A percentile compares a stretch with the other conserved stretches of the same genome.
Evolutionary conservation across 768 basidiomycete genomes (phyloP).

Genomic region (Mycena maculata): DNA sequence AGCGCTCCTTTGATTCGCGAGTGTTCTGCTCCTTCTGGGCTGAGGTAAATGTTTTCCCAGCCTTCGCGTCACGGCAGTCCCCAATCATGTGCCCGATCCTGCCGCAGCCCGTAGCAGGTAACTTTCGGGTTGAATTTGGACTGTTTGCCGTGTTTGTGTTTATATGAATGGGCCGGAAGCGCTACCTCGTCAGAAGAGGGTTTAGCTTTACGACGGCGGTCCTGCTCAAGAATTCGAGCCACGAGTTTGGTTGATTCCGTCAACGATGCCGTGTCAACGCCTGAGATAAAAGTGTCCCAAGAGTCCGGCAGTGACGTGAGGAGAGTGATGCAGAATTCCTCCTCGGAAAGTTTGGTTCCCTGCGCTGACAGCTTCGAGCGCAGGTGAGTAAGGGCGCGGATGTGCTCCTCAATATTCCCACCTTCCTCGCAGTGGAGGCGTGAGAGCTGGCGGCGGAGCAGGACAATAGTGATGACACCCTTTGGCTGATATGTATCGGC

Average conservation of each 20-base stretch:
- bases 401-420: conserved; percentile 43
- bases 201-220: conserved; percentile 25
- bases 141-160: conserved; percentile 5
- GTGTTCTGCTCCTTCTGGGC: conserved; percentile 18
- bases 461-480: conserved; percentile 10
- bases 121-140: conserved; percentile 9
- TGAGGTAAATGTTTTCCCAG: conserved; percentile 13
- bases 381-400: conserved; percentile 39
- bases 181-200: conserved; percentile 15
- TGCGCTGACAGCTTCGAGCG: conserved; percentile 39
- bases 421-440: conserved; percentile 6
- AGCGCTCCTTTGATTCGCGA: conserved; percentile 5
- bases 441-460: conserved; percentile 8
- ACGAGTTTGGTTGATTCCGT: conserved; percentile 35
- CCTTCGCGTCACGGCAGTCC: conserved; percentile 10
- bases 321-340: conserved; percentile 16
- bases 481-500: conserved; percentile 40
- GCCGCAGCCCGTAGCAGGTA: conserved; percentile 8
- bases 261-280: conserved; percentile 35
- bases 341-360: conserved; percentile 37
- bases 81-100: conserved; percentile 7
- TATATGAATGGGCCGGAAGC: background rate
- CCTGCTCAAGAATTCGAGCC: conserved; percentile 39
- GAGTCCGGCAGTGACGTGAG: background rate
- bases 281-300: conserved; percentile 45